phyloP scores from a whole-genome alignment of 1,284 basidiomycete genomes.

The Pseudozyma pruni region DNA sequence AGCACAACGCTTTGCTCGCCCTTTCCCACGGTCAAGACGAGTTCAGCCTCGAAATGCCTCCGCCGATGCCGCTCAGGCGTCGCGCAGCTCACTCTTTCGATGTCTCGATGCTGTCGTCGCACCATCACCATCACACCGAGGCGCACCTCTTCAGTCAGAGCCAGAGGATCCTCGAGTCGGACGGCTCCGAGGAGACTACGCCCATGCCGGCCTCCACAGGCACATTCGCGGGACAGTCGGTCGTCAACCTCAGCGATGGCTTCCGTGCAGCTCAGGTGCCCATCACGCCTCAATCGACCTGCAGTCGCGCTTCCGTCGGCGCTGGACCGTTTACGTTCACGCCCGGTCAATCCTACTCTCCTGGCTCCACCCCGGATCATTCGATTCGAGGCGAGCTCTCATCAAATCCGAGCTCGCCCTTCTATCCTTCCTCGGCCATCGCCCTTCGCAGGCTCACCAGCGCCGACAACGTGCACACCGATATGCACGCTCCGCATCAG shows the following conservation, averaged over 20 bases:
- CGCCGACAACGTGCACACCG: slow-evolving; percentile 23
- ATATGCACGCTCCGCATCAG: slow-evolving; percentile 30
- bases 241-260: slow-evolving; percentile 39
- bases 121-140: slow-evolving; percentile 17
- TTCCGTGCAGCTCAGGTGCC: slow-evolving; percentile 39
- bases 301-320: slow-evolving; percentile 31
- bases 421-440: slow-evolving; percentile 28
- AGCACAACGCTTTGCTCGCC: slow-evolving; percentile 44
- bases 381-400: slow-evolving; percentile 32
- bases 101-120: slow-evolving; percentile 33
- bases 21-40: slow-evolving; percentile 42
- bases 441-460: slow-evolving; percentile 34
- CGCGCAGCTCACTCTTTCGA: slow-evolving; percentile 47
- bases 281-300: slow-evolving; percentile 25
- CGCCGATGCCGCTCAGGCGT: slow-evolving; percentile 28
- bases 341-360: slow-evolving; percentile 46
- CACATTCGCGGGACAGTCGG: slow-evolving; percentile 42
- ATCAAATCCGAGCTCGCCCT: slow-evolving; percentile 39
- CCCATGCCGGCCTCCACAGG: slow-evolving; percentile 52
- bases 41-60: slow-evolving; percentile 39
- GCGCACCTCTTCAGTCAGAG: slow-evolving; percentile 4
- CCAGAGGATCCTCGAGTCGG: slow-evolving; percentile 33
- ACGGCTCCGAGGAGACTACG: slow-evolving; percentile 49
- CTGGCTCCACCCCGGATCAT: slow-evolving; percentile 46
- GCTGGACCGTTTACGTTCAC: slow-evolving; percentile 35